These are phyloP conservation scores for Fibroporia radiculosa DNA, from an alignment of 768 basidiomycete genomes.

Conservation along the genomic window DNA sequence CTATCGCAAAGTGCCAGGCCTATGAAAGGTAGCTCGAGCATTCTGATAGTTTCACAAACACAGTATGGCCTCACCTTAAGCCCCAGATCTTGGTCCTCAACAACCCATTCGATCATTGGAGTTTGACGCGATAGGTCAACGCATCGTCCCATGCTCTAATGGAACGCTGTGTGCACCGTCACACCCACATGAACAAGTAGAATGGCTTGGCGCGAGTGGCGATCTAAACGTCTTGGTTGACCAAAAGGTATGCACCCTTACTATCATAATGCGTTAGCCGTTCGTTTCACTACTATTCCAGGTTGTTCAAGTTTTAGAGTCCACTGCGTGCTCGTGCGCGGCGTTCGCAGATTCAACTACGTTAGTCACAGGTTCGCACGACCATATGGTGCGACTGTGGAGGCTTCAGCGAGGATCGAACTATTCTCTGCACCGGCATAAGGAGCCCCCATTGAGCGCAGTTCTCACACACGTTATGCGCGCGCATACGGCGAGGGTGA, in stretches of 20 bases:
- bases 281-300: constrained; percentile 20
- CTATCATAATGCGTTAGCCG: no score
- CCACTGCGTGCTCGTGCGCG: constrained; percentile 63
- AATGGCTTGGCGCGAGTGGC: constrained; percentile 49
- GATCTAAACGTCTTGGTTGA: constrained; percentile 60
- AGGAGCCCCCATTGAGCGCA: constrained; percentile 23
- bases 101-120: constrained; percentile 43
- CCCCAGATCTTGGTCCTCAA: constrained; percentile 39
- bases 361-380: constrained; percentile 74
- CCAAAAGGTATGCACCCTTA: constrained; percentile 37
- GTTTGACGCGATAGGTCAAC: constrained; percentile 51
- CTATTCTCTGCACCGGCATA: constrained; percentile 16
- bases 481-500: constrained; percentile 64
- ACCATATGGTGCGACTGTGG: constrained; percentile 84
- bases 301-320: constrained; percentile 74
- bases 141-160: constrained; percentile 52
- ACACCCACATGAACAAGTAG: constrained; percentile 59
- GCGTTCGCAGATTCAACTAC: constrained; percentile 66
- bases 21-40: constrained; percentile 41
- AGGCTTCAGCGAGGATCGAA: constrained; percentile 38
- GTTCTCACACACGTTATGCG: constrained; percentile 70
- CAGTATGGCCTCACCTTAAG: neutral
- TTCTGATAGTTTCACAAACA: neutral
- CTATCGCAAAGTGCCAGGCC: constrained; percentile 50
- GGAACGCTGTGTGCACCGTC: constrained; percentile 51